A percentile compares a stretch with the other conserved stretches of the same genome.
Evolutionary conservation across 192 early-diverging fungal genomes (phyloP).

Genomic region (Umbelopsis sp.): DNA sequence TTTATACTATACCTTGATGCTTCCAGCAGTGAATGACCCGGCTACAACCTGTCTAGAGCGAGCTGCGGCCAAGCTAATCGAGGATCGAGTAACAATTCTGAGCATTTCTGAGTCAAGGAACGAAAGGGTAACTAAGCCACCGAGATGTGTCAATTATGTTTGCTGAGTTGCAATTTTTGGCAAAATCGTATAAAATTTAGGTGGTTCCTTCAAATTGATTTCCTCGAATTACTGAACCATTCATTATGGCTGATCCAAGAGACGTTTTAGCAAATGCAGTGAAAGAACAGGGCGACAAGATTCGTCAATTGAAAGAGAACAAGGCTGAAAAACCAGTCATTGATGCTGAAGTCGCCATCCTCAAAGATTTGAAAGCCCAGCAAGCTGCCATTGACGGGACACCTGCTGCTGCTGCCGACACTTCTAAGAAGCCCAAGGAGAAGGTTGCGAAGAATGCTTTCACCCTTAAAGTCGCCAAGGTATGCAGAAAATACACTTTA

Average conservation of each 20-base stretch:
- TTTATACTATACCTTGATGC: constrained; percentile 8
- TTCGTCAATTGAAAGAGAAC: constrained; percentile 62
- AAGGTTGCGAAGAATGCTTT: constrained; percentile 54
- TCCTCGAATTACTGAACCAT: neutral
- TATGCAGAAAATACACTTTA: constrained; percentile 17
- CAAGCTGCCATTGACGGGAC: constrained; percentile 43
- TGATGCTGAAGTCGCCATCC: constrained; percentile 55
- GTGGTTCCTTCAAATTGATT: too few species aligned
- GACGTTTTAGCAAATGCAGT: constrained; percentile 39
- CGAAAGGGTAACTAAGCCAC: neutral
- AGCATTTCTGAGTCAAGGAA: constrained; percentile 18
- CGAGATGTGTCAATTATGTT: constrained; percentile 7
- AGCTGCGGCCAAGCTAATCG: constrained; percentile 5
- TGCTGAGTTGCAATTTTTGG: too few species aligned
- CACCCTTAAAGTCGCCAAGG: constrained; percentile 81
- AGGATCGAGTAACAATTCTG: constrained; percentile 19
- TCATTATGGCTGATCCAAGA: constrained; percentile 33
- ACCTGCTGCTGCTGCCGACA: neutral
- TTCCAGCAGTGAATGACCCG: neutral
- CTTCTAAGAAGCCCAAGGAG: constrained; percentile 27
- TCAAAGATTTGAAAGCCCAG: constrained; percentile 66
- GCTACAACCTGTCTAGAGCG: neutral
- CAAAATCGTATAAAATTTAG: too few species aligned
- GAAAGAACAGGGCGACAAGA: constrained; percentile 57
- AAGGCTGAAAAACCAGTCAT: constrained; percentile 61